Conservation (phyloP, 1,284 basidiomycete species). For the Sporisorium exsertum region DNA sequence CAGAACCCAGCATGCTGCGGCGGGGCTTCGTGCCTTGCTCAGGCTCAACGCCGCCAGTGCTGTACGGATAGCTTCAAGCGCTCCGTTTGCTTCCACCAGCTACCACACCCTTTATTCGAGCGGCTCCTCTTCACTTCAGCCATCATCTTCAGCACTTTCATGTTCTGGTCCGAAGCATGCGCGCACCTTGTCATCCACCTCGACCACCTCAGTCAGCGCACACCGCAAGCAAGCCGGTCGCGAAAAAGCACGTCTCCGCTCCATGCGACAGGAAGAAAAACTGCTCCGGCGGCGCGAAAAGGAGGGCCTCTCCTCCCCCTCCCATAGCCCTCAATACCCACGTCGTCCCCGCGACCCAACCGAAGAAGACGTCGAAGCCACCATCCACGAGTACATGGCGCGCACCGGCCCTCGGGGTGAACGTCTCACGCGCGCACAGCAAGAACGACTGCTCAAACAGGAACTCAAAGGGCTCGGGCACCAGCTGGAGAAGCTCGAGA, state of each 20-base stretch:
- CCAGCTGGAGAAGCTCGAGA: slow-evolving; percentile 46
- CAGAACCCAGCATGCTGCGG: slow-evolving; percentile 13
- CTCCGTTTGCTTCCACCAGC: slow-evolving; percentile 18
- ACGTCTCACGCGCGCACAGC: slow-evolving; percentile 35
- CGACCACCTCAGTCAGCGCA: slow-evolving; percentile 17
- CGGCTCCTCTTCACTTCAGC: not conserved
- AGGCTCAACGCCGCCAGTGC: not conserved
- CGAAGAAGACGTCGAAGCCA: slow-evolving; percentile 31
- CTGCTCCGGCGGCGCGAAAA: slow-evolving; percentile 35
- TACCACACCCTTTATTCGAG: not conserved
- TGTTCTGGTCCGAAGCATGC: not conserved
- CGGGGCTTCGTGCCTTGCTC: slow-evolving; percentile 11
- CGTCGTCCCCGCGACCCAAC: slow-evolving; percentile 17
- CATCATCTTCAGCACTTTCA: not conserved
- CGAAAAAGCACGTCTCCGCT: slow-evolving; percentile 36
- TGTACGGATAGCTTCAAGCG: not conserved
- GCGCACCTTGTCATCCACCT: slow-evolving; percentile 15
- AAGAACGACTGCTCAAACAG: slow-evolving; percentile 46
- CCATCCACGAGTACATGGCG: slow-evolving; percentile 45
- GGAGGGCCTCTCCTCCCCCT: slow-evolving; percentile 8
- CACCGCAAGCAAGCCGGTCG: slow-evolving; percentile 46
- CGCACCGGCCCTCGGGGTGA: slow-evolving; percentile 40
- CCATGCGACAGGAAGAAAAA: slow-evolving; percentile 21
- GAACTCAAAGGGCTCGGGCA: slow-evolving; percentile 53
- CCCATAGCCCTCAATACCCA: not conserved